Conservation (phyloP, 495 filamentous ascomycete genomes). For the Penicillium soppii region DNA sequence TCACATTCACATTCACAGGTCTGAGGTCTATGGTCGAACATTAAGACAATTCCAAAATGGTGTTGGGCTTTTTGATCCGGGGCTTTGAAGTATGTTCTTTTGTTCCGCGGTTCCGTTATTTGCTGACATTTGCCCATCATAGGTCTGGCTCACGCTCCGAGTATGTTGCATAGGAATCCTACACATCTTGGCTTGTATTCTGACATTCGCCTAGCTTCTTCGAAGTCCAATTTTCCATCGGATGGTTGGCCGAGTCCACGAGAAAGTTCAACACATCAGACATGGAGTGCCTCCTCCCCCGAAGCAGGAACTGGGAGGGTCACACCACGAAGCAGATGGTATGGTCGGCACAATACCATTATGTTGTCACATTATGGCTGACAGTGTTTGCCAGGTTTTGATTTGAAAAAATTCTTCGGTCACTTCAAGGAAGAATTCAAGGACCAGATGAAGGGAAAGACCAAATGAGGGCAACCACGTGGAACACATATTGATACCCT, state of each 20-base stretch:
- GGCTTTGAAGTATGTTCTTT: slow-evolving; percentile 20
- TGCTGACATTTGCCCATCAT: background rate
- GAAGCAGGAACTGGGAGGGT: slow-evolving; percentile 55
- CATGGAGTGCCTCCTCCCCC: slow-evolving; percentile 49
- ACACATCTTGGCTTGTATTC: slow-evolving; percentile 15
- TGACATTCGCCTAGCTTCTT: slow-evolving; percentile 52
- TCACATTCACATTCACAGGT: background rate
- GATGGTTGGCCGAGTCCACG: slow-evolving; percentile 55
- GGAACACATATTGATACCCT: slow-evolving; percentile 32
- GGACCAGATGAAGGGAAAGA: slow-evolving; percentile 55
- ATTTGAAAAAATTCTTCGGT: slow-evolving; percentile 45
- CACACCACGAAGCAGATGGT: slow-evolving; percentile 52
- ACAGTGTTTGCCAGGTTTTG: slow-evolving; percentile 21
- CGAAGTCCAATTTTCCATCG: slow-evolving; percentile 60
- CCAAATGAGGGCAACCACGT: slow-evolving; percentile 49
- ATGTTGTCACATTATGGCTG: slow-evolving; percentile 12
- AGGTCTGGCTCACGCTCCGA: slow-evolving; percentile 45
- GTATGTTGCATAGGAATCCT: slow-evolving; percentile 24
- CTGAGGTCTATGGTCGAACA: background rate
- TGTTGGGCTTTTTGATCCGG: slow-evolving; percentile 19
- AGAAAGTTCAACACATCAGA: slow-evolving; percentile 48
- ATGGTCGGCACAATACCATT: slow-evolving; percentile 1
- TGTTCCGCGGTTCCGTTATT: background rate
- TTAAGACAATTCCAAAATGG: slow-evolving; percentile 13
- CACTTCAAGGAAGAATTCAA: slow-evolving; percentile 61